Evolutionary conservation across 352 stramenopile species (phyloP).

Genomic region (Pythium brachiatum): DNA sequence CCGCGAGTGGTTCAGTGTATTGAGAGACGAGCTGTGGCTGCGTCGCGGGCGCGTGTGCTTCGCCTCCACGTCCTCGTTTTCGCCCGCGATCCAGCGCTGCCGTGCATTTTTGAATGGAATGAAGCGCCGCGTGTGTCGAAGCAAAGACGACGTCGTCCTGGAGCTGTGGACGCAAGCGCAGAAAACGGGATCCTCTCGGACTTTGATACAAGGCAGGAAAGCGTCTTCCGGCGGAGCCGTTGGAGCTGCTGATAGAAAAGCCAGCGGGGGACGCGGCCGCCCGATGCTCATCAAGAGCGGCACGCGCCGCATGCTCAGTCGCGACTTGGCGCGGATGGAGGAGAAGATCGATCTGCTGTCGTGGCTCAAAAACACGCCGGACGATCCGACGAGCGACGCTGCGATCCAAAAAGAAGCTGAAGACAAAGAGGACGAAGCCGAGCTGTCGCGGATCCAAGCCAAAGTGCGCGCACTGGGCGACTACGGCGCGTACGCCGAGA

Average conservation of each 20-base stretch:
- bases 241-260: not conserved
- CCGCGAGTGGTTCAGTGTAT: conserved; percentile 52
- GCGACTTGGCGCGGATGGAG: conserved; percentile 22
- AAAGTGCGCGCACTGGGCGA: conserved; percentile 32
- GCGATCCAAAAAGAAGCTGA: conserved; percentile 14
- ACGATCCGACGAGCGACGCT: conserved; percentile 12
- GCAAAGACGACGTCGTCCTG: conserved; percentile 25
- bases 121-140: conserved; percentile 34
- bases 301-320: conserved; percentile 24
- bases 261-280: not conserved
- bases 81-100: conserved; percentile 38
- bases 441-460: not conserved
- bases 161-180: conserved; percentile 22
- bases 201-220: not conserved
- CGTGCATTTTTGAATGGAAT: conserved; percentile 63
- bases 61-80: conserved; percentile 39
- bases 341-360: conserved; percentile 27
- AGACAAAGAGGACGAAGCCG: conserved; percentile 14
- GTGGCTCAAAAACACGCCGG: conserved; percentile 24
- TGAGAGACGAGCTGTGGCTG: conserved; percentile 61
- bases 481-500: conserved; percentile 45
- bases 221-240: not conserved
- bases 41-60: conserved; percentile 55
- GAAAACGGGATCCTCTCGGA: not conserved
- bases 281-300: conserved; percentile 18